phyloP scores from a whole-genome alignment of 768 basidiomycete genomes.

The Auriculariales sp. region DNA sequence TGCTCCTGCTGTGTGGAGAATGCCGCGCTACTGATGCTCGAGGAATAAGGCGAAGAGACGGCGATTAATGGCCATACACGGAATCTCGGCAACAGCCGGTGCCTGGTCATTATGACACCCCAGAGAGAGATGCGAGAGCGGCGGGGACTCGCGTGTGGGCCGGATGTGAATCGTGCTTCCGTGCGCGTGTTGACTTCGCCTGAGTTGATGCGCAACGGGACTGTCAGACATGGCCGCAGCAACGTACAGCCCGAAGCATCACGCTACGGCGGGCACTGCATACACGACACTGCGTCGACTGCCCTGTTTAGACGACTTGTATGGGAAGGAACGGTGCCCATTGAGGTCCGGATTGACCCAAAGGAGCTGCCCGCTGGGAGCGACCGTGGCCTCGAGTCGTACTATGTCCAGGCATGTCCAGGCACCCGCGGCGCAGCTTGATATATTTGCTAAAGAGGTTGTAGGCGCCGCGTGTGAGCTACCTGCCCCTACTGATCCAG shows the following conservation, averaged over 20 bases:
- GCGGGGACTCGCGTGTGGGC: too few relatives aligned
- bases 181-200: too few relatives aligned
- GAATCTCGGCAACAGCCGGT: too few relatives aligned
- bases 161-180: too few relatives aligned
- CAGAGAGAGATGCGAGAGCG: too few relatives aligned
- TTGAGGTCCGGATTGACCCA: conserved; percentile 79
- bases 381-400: conserved; percentile 78
- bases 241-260: conserved; percentile 1
- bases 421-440: conserved; percentile 7
- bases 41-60: too few relatives aligned
- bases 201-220: too few relatives aligned
- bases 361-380: conserved; percentile 84
- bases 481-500: conserved; percentile 81
- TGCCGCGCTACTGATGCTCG: too few relatives aligned
- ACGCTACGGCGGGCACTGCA: conserved; percentile 20
- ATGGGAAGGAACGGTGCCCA: conserved; percentile 83
- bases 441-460: conserved; percentile 12
- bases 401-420: conserved; percentile 46
- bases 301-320: conserved; percentile 76
- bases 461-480: conserved; percentile 76
- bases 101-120: too few relatives aligned
- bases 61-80: too few relatives aligned
- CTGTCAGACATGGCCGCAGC: too few relatives aligned
- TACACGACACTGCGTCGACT: conserved; percentile 43
- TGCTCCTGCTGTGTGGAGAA: too few relatives aligned